These are phyloP conservation scores for Singerocomus inundabilis DNA, from an alignment of 1,284 basidiomycete genomes.

Conservation along the genomic window DNA sequence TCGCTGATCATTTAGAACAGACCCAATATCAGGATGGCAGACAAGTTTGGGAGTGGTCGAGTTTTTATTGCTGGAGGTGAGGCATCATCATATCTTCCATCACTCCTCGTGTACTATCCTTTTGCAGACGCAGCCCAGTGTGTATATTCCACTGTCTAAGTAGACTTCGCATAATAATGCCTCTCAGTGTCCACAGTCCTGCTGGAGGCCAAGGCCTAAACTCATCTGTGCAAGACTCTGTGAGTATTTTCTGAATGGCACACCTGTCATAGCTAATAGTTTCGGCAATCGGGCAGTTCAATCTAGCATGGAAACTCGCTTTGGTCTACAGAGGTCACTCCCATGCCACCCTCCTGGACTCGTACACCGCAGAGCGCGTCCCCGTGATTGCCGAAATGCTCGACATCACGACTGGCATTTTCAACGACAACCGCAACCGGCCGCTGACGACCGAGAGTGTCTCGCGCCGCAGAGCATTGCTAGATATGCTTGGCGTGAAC, in stretches of 20 bases:
- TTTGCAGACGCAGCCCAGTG: slow-evolving; percentile 22
- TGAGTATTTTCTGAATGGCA: slow-evolving; percentile 14
- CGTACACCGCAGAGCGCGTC: slow-evolving; percentile 39
- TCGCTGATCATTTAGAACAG: no score
- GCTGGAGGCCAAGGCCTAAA: slow-evolving; percentile 48
- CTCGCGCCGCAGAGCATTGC: slow-evolving; percentile 10
- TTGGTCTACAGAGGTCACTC: slow-evolving; percentile 37
- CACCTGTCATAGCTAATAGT: not conserved
- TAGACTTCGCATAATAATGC: not conserved
- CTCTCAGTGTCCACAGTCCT: slow-evolving; percentile 42
- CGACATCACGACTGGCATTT: no score
- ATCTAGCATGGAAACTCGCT: slow-evolving; percentile 44
- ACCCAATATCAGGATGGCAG: no score
- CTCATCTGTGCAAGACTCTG: slow-evolving; percentile 40
- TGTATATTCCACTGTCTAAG: not conserved
- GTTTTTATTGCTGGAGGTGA: slow-evolving; percentile 39
- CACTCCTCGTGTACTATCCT: no score
- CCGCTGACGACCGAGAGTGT: not conserved
- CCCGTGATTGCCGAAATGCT: slow-evolving; percentile 39
- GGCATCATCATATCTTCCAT: slow-evolving; percentile 19
- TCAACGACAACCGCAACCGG: not conserved
- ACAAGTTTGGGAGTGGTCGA: no score
- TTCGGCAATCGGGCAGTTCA: slow-evolving; percentile 30
- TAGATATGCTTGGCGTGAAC: slow-evolving; percentile 37
- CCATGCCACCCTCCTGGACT: slow-evolving; percentile 32